phyloP scores from a whole-genome alignment of 495 filamentous ascomycete genomes.

The Darksidea phi region DNA sequence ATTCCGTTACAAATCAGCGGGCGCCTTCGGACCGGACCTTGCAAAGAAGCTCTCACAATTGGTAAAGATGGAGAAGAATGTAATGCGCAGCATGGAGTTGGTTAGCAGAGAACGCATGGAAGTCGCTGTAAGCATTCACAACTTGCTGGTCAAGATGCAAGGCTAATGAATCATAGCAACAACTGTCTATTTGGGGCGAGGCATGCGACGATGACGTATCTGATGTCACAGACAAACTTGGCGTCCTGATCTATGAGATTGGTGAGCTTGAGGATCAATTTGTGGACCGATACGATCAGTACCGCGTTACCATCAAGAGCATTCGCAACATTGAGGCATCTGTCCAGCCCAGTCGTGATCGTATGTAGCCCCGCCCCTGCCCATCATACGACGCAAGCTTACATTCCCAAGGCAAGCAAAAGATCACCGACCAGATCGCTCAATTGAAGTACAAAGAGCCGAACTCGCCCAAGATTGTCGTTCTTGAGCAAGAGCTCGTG shows the following conservation, averaged over 20 bases:
- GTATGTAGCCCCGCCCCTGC: conserved; percentile 53
- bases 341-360: conserved; percentile 95
- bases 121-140: conserved; percentile 71
- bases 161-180: conserved; percentile 62
- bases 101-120: conserved; percentile 97
- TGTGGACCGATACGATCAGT: conserved; percentile 98
- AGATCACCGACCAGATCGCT: conserved; percentile 98
- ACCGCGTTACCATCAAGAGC: conserved; percentile 98
- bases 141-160: conserved; percentile 35
- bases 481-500: conserved; percentile 97
- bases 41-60: conserved; percentile 96
- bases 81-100: conserved; percentile 96
- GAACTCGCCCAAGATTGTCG: conserved; percentile 93
- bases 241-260: conserved; percentile 96
- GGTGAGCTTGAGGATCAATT: conserved; percentile 97
- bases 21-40: conserved; percentile 93
- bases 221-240: conserved; percentile 97
- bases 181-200: conserved; percentile 98
- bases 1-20: conserved; percentile 84
- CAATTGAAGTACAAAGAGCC: conserved; percentile 99
- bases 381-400: conserved; percentile 6
- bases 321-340: conserved; percentile 98
- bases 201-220: conserved; percentile 96
- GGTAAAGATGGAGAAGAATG: conserved; percentile 99
- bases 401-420: conserved; percentile 76